Base-by-base conservation (phyloP, 2,329 filamentous ascomycete genomes). In the Xylariaceae sp. region DNA sequence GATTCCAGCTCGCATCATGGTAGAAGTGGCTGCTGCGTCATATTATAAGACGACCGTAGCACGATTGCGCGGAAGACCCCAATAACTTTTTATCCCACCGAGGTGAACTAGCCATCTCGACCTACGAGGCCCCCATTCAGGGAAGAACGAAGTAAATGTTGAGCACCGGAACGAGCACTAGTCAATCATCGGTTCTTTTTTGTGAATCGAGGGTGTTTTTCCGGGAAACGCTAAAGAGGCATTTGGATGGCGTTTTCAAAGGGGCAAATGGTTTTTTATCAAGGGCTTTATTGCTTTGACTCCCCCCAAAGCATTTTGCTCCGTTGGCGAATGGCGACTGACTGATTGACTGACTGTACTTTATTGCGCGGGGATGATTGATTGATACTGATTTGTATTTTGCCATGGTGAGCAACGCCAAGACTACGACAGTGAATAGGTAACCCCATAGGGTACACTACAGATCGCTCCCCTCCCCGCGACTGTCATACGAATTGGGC, bases 21-120 rank as follows among this genome's bases (percentile, higher is more conserved):
- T n/a, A 60, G 67, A 34, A 64, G 66, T 37, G 65, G 66, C 39
- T 70, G 68, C 59, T 70, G 68, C 48, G 61, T 70, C 35, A 69
- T 70, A 53, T 68, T 69, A 68, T 70, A 60, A 68, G 19, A 39
- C 11, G 6, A 6, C 27, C 11, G 39, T 43, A 1, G 7, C 30
- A 42, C 34, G 19, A 41, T 41, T 27, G 26, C 19, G 32, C 47
- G 44, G 35, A 19, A 19, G 41, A n/a, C 29, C 44, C 6, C 47
- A 43, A 39, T 47, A 39, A 51, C 51, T 45, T 19, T 19, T 19
- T 34, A 51, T 53, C 53, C 4, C 39, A 34, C 30, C 40, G 31
- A 41, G 19, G 44, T 37, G 40, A 35, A 34, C 41, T 57, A 19
- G 19, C 19, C 47, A 34, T 48, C 42, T 51, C 9, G 48, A 47